Percentiles rank a stretch among this genome's conserved stretches.
These are phyloP conservation scores for Colletotrichum zoysiae DNA, from an alignment of 2,329 filamentous ascomycete genomes.

Conservation along the genomic window DNA sequence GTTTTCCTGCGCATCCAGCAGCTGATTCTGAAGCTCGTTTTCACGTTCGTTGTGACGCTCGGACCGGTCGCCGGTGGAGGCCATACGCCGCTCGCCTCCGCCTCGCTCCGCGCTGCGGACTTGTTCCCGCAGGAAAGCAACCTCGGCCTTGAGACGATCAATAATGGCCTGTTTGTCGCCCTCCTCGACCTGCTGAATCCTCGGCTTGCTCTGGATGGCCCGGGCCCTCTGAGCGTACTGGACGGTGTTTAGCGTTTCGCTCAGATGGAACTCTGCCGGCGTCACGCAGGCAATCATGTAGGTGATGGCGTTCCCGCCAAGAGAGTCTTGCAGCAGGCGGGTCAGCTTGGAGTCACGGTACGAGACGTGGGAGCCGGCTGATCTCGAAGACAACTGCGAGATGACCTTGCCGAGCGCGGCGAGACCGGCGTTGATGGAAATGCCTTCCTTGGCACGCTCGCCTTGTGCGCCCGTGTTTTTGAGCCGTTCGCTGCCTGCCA, in stretches of 20 bases:
- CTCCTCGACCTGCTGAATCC: slow-evolving; percentile 94
- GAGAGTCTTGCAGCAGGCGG: slow-evolving; percentile 92
- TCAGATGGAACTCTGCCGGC: slow-evolving; percentile 95
- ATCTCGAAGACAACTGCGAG: slow-evolving; percentile 92
- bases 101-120: slow-evolving; percentile 84
- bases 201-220: slow-evolving; percentile 96
- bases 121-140: slow-evolving; percentile 93
- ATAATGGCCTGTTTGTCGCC: slow-evolving; percentile 95
- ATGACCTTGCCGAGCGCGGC: slow-evolving; percentile 98
- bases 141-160: slow-evolving; percentile 92
- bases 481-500: slow-evolving; percentile 94
- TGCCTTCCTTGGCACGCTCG: slow-evolving; percentile 93
- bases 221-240: slow-evolving; percentile 96
- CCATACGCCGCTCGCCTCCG: slow-evolving; percentile 65
- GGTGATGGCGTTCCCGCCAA: slow-evolving; percentile 96
- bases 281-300: slow-evolving; percentile 99
- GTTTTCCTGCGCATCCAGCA: slow-evolving; percentile 93
- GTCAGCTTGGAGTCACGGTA: slow-evolving; percentile 99
- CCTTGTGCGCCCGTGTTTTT: slow-evolving; percentile 98
- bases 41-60: slow-evolving; percentile 89
- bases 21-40: slow-evolving; percentile 90
- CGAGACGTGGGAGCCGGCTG: slow-evolving; percentile 90
- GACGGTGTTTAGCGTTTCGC: slow-evolving; percentile 96
- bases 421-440: slow-evolving; percentile 96
- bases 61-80: slow-evolving; percentile 72